Conservation (phyloP, 2,329 filamentous ascomycete genomes). For the Trichoderma pleuroti region DNA sequence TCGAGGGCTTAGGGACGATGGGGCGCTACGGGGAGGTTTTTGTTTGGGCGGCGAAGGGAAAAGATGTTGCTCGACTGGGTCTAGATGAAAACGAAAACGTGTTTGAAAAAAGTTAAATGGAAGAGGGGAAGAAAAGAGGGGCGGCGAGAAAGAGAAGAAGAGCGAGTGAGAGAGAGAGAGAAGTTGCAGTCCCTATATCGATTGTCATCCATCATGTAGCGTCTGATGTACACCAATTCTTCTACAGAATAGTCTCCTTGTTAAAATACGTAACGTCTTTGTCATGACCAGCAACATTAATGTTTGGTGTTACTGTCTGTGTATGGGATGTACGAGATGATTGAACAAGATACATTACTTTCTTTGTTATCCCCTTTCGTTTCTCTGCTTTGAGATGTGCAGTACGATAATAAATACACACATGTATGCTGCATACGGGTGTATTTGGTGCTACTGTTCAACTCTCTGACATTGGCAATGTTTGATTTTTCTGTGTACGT, state of each 20-base stretch:
- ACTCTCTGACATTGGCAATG: background rate
- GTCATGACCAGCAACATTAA: conserved; percentile 4
- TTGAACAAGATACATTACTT: background rate
- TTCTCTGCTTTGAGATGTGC: background rate
- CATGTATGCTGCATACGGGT: background rate
- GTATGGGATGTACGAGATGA: background rate
- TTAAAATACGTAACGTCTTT: conserved; percentile 13
- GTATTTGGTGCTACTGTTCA: background rate
- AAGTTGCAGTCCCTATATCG: conserved; percentile 8
- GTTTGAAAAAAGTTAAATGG: conserved; percentile 15
- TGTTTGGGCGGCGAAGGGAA: conserved; percentile 3
- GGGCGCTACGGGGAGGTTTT: background rate
- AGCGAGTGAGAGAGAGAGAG: background rate
- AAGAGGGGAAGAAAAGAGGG: background rate
- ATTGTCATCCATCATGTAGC: conserved; percentile 5
- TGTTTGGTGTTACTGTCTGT: background rate
- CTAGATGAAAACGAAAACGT: background rate
- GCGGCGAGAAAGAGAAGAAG: background rate
- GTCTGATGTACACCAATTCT: conserved; percentile 17
- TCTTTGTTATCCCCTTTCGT: background rate
- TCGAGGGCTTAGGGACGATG: conserved; percentile 7
- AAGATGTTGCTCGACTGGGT: background rate
- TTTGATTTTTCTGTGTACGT: background rate
- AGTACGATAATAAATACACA: background rate
- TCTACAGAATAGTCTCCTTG: conserved; percentile 14